Evolutionary conservation across 1,284 basidiomycete genomes (phyloP), one percentile per base, ranked within the genome.

Genomic region (Rhodotorula sp.): DNA sequence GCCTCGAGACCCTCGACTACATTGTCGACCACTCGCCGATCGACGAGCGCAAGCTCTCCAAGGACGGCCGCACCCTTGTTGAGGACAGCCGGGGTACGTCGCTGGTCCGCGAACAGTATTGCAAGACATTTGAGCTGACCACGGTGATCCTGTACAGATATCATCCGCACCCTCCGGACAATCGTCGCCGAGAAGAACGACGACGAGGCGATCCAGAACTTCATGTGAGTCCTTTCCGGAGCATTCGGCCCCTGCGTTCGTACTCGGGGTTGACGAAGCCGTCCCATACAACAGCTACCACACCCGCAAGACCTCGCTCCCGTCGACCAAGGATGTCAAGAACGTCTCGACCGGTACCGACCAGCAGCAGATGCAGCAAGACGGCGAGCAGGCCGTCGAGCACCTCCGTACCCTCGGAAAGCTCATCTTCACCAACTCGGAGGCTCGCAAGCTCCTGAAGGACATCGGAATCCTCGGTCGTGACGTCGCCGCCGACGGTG

Each of bases 381-480:
- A 94, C 66, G 84, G 85, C 62, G 82, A 88, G 69, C 80, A 86
- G 56, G 93, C 92, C 23, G 86, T 89, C 59, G 85, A 86, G 68
- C 91, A 97, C 81, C 85, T 97, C n/a, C 89, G 92, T 73, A 93
- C 92, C 0, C 85, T 97, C 62, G 79, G 73, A 59, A 80, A 80
- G 70, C 89, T 97, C 76, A 85, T 97, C 78, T 84, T 92, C 75
- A 95, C 93, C 80, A 97, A 95, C 83, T 89, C 89, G 1, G 94
- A 97, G 83, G 89, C 91, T 52, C 90, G 93, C 79, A 97, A 97
- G 82, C 88, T 95, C 64, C 81, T 93, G 66, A 86, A 86, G 49
- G 93, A 95, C 81, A 87, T 92, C 76, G 87, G 88, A 43, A 80
- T 92, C 73, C 88, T 95, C 69, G 92, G 91, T 0, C 76, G 75